These are phyloP conservation scores for Symbiotaphrina buchneri DNA, from an alignment of 495 filamentous ascomycete species.

Conservation along the genomic window DNA sequence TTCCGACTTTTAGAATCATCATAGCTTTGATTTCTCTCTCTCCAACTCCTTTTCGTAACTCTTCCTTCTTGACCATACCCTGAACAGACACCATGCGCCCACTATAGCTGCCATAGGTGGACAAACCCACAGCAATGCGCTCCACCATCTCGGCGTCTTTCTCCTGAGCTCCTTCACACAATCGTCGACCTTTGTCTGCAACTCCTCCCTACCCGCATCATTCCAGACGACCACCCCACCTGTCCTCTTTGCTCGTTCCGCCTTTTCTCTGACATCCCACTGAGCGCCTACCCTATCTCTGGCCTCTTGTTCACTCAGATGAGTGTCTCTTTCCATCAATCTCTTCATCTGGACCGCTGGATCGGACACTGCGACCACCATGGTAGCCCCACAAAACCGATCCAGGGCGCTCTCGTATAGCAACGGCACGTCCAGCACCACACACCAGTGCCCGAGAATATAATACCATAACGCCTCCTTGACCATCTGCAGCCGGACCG, in stretches of 20 bases:
- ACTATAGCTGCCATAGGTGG: slow-evolving; percentile 47
- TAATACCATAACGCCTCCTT: slow-evolving; percentile 40
- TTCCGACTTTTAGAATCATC: too few species aligned
- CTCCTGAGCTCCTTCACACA: slow-evolving; percentile 36
- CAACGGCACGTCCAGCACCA: slow-evolving; percentile 82
- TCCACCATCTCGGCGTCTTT: slow-evolving; percentile 61
- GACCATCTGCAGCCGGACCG: slow-evolving; percentile 57
- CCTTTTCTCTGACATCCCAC: slow-evolving; percentile 66
- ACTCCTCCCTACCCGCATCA: slow-evolving; percentile 44
- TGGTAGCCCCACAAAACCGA: slow-evolving; percentile 50
- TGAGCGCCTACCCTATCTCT: slow-evolving; percentile 63
- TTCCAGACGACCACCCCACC: slow-evolving; percentile 77
- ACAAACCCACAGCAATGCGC: slow-evolving; percentile 40
- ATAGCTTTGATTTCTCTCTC: too few species aligned
- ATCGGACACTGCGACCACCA: slow-evolving; percentile 65
- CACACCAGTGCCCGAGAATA: slow-evolving; percentile 52
- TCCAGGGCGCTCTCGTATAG: slow-evolving; percentile 79
- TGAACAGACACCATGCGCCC: slow-evolving; percentile 40
- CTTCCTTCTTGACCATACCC: slow-evolving; percentile 41
- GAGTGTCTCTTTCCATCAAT: slow-evolving; percentile 43
- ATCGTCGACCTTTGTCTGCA: slow-evolving; percentile 36
- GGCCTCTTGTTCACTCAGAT: slow-evolving; percentile 59
- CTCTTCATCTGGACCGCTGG: slow-evolving; percentile 58
- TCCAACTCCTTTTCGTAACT: slow-evolving; percentile 46
- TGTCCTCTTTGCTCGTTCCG: slow-evolving; percentile 38